Conservation (phyloP, 441 rosid genomes). For the Metrosideros polymorpha region DNA sequence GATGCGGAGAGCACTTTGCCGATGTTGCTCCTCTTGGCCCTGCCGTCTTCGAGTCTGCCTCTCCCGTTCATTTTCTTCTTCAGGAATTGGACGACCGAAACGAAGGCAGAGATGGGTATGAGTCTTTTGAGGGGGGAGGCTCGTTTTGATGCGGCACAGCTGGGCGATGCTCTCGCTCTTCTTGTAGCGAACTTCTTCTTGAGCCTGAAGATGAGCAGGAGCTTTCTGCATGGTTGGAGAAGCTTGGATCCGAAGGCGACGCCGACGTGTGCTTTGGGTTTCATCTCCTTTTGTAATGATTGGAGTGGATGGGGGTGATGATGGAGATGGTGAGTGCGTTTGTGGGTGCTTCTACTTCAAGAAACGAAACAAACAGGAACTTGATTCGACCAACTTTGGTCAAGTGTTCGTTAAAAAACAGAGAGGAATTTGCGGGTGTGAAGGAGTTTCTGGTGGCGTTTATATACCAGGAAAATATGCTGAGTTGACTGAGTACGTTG, state of each 20-base stretch:
- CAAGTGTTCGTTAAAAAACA: neutral
- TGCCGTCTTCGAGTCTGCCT: conserved; percentile 20
- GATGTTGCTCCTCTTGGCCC: neutral
- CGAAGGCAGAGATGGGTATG: conserved; percentile 7
- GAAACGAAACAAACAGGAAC: neutral
- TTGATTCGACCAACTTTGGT: neutral
- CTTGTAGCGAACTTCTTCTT: conserved; percentile 34
- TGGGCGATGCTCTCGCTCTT: conserved; percentile 3
- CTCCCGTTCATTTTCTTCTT: conserved; percentile 14
- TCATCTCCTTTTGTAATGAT: conserved; percentile 36
- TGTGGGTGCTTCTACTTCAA: neutral
- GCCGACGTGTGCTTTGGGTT: conserved; percentile 20
- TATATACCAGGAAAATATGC: neutral
- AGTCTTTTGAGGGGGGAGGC: neutral
- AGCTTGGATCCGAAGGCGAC: conserved; percentile 55
- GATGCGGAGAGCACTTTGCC: neutral
- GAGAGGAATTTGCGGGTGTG: neutral
- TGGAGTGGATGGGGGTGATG: neutral
- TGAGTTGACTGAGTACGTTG: neutral
- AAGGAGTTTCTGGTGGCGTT: neutral
- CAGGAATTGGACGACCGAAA: conserved; percentile 1
- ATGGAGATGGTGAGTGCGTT: conserved; percentile 9
- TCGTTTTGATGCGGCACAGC: neutral
- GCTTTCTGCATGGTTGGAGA: conserved; percentile 40
- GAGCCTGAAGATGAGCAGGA: conserved; percentile 33